These are phyloP conservation scores for Ustilago loliicola DNA, from an alignment of 1,284 basidiomycete genomes.

Conservation along the genomic window DNA sequence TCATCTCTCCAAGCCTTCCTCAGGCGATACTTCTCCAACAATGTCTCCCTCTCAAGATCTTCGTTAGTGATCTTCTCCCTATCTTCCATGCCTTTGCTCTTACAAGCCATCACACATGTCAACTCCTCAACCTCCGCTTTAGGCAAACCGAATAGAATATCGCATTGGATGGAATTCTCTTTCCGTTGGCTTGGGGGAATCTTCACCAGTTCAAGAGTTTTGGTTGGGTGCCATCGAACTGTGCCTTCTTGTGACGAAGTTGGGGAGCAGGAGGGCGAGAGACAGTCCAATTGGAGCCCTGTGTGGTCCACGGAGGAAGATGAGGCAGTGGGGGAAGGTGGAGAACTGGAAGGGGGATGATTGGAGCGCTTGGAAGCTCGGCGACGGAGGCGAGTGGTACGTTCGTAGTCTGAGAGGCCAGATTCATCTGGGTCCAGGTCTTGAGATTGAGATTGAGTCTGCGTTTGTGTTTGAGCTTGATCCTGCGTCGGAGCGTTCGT, in stretches of 20 bases:
- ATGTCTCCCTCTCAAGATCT: background rate
- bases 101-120: background rate
- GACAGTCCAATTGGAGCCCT: background rate
- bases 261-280: background rate
- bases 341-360: background rate
- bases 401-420: conserved; percentile 41
- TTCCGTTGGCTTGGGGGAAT: no score
- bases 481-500: background rate
- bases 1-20: background rate
- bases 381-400: background rate
- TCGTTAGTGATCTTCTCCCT: background rate
- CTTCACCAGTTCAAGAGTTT: no score
- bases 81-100: background rate
- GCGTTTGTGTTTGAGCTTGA: background rate
- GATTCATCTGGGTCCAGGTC: conserved; percentile 31
- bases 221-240: no score
- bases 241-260: background rate
- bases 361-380: conserved; percentile 2
- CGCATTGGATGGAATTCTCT: background rate
- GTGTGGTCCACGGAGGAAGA: background rate
- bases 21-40: background rate
- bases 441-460: conserved; percentile 15
- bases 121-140: background rate
- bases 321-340: background rate
- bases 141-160: background rate